These are phyloP conservation scores for Conticribra guillardii DNA, from an alignment of 108 stramenopile species.

Conservation along the genomic window DNA sequence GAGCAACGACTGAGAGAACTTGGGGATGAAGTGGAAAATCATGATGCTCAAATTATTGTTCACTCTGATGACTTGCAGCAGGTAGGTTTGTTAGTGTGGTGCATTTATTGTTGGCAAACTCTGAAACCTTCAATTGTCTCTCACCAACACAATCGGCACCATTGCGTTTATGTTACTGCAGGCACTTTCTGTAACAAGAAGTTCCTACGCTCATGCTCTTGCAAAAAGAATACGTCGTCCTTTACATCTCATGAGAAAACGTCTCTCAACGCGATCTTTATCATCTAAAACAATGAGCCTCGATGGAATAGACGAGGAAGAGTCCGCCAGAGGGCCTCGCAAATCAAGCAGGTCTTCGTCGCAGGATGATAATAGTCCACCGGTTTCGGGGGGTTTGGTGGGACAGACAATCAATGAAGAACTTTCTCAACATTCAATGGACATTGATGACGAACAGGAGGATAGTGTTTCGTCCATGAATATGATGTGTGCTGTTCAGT, in stretches of 20 bases:
- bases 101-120: background rate
- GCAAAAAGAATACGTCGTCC: slow-evolving; percentile 1
- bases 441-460: background rate
- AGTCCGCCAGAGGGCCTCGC: background rate
- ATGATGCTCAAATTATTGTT: slow-evolving; percentile 1
- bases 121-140: background rate
- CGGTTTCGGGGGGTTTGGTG: background rate
- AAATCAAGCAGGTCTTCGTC: background rate
- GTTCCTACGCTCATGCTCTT: background rate
- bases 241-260: slow-evolving; percentile 2
- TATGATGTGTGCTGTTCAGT: background rate
- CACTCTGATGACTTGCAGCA: slow-evolving; percentile 6
- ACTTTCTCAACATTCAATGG: background rate
- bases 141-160: no score
- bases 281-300: background rate
- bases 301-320: background rate
- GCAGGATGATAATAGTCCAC: background rate
- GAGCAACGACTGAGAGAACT: slow-evolving; percentile 51
- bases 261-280: background rate
- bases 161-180: no score
- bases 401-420: background rate
- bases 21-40: slow-evolving; percentile 21
- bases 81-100: background rate
- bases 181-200: slow-evolving; percentile 4
- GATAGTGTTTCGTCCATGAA: background rate